Percentiles rank a stretch among this genome's conserved stretches.
Conservation (phyloP, 1,284 basidiomycete species). For the Rhodotorula sp. region DNA sequence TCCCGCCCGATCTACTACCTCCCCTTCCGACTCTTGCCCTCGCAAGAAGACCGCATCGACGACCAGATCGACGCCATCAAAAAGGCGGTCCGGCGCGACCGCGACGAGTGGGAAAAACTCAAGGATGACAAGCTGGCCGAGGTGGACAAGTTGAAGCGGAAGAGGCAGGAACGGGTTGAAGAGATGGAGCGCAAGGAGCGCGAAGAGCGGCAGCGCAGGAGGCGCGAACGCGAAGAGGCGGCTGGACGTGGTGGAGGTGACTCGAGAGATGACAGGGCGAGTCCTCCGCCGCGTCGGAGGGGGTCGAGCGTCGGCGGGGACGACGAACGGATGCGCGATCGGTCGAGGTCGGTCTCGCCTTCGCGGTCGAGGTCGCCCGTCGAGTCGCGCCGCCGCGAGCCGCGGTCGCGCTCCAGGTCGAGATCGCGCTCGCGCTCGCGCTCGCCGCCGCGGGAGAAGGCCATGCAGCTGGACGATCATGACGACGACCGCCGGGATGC, state of each 20-base stretch:
- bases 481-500: not conserved
- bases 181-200: constrained; percentile 19
- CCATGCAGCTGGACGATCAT: not conserved
- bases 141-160: constrained; percentile 8
- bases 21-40: constrained; percentile 39
- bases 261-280: not conserved
- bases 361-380: not conserved
- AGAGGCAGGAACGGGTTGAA: constrained; percentile 1
- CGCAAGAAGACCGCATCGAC: constrained; percentile 44
- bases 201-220: constrained; percentile 23
- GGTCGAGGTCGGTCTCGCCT: not conserved
- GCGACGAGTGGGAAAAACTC: constrained; percentile 18
- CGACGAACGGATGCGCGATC: not conserved
- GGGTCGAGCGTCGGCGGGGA: not conserved
- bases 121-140: constrained; percentile 7
- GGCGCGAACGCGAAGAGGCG: constrained; percentile 22
- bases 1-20: constrained; percentile 42
- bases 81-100: constrained; percentile 16
- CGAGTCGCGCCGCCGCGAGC: not conserved
- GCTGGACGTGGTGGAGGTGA: not conserved
- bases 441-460: not conserved
- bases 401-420: not conserved
- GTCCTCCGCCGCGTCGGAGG: not conserved
- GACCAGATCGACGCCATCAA: constrained; percentile 32
- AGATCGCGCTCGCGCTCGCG: not conserved